Evolutionary conservation across 1,284 basidiomycete genomes (phyloP), one percentile per base, ranked within the genome.

Genomic region (Ceratobasidium theobromae): DNA sequence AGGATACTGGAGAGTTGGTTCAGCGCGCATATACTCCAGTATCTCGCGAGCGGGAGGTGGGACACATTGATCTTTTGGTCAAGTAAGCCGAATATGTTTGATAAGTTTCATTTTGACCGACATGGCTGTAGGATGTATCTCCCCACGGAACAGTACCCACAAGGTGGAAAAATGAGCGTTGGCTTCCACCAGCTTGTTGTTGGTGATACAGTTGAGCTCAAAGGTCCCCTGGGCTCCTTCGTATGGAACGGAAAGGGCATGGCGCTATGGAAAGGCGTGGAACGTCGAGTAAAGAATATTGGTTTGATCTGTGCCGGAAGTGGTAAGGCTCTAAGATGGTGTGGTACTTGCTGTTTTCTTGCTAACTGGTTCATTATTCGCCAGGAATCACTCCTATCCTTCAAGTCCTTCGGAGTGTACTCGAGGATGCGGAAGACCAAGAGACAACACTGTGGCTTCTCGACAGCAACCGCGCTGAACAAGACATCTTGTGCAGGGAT

Each of bases 11-110:
- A 8, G 79, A 83, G 64, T 67, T 84, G 0, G 79, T 87, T 0
- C 85, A 86, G 70, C 76, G 86, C 27, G 84, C 85, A 0, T 88
- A 88, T 69, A 88, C 86, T 1, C 86, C 86, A 0, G 78, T 87
- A 38, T 85, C 83, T 16, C 72, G 72, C 52, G 73, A 76, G 49
- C 73, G 75, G 30, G 79, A 78, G 8, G 74, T 74, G 25, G 86
- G 85, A 0, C 79, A 74, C 65, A 76, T 87, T 33, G 85, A 86
- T 60, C 72, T 86, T 43, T 73, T 85, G 53, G 77, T 87, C 76
- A 88, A 87, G 79, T 78, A 70, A 1, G 73, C 73, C 0, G 9
- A 16, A 14, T 12, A 40, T 55, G 49, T 28, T 55, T 28, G 9
- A 41, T 14, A n/a, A 49, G 30, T 49, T 45, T 9, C 18, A 11